Evolutionary conservation across 1,284 basidiomycete genomes (phyloP), one percentile per base, ranked within the genome.

Genomic region (Ganoderma meredithae): DNA sequence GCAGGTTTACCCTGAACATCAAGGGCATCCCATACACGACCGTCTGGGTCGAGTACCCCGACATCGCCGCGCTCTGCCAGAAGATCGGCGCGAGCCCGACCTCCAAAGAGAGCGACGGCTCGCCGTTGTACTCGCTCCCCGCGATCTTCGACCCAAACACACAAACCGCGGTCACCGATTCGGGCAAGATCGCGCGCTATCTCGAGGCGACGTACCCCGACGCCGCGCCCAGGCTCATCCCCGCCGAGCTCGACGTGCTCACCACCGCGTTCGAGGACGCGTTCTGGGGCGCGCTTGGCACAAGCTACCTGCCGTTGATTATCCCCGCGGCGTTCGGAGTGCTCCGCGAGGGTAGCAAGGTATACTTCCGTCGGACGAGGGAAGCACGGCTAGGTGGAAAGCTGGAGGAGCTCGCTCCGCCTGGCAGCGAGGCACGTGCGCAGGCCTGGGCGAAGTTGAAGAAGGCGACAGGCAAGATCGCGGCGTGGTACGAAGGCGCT

Each of bases 161-260:
- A 17, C 72, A 71, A n/a, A 70, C 70, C 12, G 68, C 68, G 22
- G 64, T 81, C 59, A 69, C 76, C 7, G 81, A 81, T 63, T 81
- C 80, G 6, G 27, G 47, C n/a, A 52, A 60, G 13, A 81, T 82
- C 69, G 77, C 78, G 15, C 60, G 72, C 27, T 81, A 79, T 62
- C 75, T 82, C 69, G 81, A 82, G 63, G 64, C 67, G 55, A 76
- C 75, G 33, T 81, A 80, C 69, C 79, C 77, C 13, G 67, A 69
- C 64, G 69, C 74, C 62, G 69, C 74, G 6, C 73, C 71, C 13
- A 31, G 49, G 39, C 67, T 79, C 44, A 71, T 80, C 62, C 75
- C 75, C 2, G 39, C 63, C 4, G 73, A 69, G 10, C 71, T 75
- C 2, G 64, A 65, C 40, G 79, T 76, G 5, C 73, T 84, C 0